These are phyloP conservation scores for Debaryomyces maramus DNA, from an alignment of 805 yeast genomes.

Conservation along the genomic window DNA sequence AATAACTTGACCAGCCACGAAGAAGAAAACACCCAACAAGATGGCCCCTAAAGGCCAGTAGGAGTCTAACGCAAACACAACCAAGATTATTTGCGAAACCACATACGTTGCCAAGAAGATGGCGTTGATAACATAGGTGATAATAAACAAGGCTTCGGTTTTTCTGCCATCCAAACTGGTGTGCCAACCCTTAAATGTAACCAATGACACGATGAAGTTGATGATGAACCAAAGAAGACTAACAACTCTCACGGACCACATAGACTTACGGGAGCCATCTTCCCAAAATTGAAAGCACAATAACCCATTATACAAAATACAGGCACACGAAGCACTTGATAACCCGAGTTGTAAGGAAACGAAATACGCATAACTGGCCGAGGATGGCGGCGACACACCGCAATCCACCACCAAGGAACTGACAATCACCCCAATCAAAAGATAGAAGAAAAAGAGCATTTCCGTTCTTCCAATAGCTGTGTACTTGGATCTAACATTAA, in stretches of 20 bases:
- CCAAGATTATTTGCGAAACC: conserved; percentile 66
- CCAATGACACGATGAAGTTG: conserved; percentile 64
- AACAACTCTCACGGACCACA: conserved; percentile 53
- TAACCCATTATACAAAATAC: conserved; percentile 71
- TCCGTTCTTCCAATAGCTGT: conserved; percentile 95
- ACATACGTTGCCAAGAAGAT: conserved; percentile 61
- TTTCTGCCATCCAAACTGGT: conserved; percentile 48
- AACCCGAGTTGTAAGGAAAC: conserved; percentile 80
- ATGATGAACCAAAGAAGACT: conserved; percentile 60
- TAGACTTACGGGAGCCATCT: conserved; percentile 76
- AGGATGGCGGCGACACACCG: conserved; percentile 89
- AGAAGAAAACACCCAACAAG: conserved; percentile 66
- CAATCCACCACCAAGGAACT: conserved; percentile 80
- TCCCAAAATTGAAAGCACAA: conserved; percentile 91
- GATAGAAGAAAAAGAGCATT: conserved; percentile 70
- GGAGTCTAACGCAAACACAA: conserved; percentile 65
- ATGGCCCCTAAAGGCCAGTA: conserved; percentile 93
- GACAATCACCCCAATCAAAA: conserved; percentile 56
- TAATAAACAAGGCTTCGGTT: conserved; percentile 68
- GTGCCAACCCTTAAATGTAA: conserved; percentile 71
- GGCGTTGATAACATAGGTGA: conserved; percentile 72
- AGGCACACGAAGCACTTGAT: conserved; percentile 68
- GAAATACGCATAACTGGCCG: conserved; percentile 72
- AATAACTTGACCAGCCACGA: conserved; percentile 76
- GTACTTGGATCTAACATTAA: conserved; percentile 77